A percentile compares a stretch with the other conserved stretches of the same genome.
phyloP scores from a whole-genome alignment of 306 rosid species.

The Fragaria nilgerrensis region DNA sequence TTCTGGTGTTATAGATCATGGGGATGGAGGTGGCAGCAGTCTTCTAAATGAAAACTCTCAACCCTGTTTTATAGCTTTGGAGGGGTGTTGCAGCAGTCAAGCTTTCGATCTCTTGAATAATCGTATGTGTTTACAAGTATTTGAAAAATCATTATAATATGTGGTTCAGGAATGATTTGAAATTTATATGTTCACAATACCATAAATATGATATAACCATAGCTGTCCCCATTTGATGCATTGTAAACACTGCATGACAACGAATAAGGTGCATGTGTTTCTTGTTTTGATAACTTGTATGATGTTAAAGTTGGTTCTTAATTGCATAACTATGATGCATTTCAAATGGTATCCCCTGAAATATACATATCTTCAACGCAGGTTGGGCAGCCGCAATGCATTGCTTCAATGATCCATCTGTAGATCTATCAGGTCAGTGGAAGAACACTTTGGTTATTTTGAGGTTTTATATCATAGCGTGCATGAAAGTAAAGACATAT shows the following conservation, averaged over 20 bases:
- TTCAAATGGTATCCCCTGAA: not conserved
- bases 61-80: conserved; percentile 44
- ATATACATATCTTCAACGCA: conserved; percentile 25
- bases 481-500: not conserved
- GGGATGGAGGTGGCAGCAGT: conserved; percentile 50
- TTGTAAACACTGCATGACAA: not conserved
- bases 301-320: not conserved
- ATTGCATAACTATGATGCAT: conserved; percentile 4
- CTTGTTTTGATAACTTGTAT: not conserved
- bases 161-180: not conserved
- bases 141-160: not conserved
- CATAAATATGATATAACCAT: not conserved
- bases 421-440: conserved; percentile 61
- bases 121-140: conserved; percentile 43
- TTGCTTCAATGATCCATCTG: conserved; percentile 39
- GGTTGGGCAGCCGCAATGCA: conserved; percentile 70
- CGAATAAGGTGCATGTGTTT: not conserved
- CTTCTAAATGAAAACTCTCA: conserved; percentile 43
- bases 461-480: not conserved
- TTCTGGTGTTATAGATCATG: conserved; percentile 39
- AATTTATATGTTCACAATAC: not conserved
- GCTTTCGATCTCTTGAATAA: conserved; percentile 58
- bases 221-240: not conserved
- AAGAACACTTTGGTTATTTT: conserved; percentile 1
- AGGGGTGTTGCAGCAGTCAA: conserved; percentile 59